phyloP scores from a whole-genome alignment of 1,139 yeast species.

The Pichia sp. region DNA sequence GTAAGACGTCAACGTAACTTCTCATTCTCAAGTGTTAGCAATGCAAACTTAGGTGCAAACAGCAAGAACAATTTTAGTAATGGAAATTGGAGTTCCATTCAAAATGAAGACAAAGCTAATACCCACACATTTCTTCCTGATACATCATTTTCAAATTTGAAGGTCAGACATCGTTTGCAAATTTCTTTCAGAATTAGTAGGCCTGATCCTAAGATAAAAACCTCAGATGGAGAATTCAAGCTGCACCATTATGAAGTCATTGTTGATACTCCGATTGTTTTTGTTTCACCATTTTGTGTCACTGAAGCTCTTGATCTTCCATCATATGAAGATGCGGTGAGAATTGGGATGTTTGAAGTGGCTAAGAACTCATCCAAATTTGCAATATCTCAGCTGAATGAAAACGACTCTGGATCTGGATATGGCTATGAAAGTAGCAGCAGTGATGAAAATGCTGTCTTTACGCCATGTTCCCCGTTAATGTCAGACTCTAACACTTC shows the following conservation, averaged over 20 bases:
- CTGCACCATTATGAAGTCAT: conserved; percentile 86
- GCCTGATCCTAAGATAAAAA: conserved; percentile 29
- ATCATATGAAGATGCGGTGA: conserved; percentile 43
- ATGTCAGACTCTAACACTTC: conserved; percentile 21
- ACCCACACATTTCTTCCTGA: conserved; percentile 56
- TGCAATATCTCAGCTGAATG: conserved; percentile 9
- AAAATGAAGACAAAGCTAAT: conserved; percentile 2
- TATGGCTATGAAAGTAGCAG: conserved; percentile 4
- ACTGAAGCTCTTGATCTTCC: conserved; percentile 70
- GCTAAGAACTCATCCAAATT: conserved; percentile 14
- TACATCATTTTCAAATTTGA: conserved; percentile 60
- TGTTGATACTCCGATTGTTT: conserved; percentile 76
- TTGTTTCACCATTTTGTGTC: conserved; percentile 69
- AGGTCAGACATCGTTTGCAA: conserved; percentile 71
- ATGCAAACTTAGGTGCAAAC: not conserved
- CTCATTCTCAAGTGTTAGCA: conserved; percentile 14
- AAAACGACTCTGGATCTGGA: not conserved
- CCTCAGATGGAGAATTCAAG: conserved; percentile 51
- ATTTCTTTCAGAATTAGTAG: conserved; percentile 75
- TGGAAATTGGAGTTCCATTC: not conserved
- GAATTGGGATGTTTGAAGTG: conserved; percentile 20
- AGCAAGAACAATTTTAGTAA: not conserved
- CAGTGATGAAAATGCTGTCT: conserved; percentile 24
- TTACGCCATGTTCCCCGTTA: conserved; percentile 33
- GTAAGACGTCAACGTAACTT: conserved; percentile 19